A percentile compares a stretch with the other conserved stretches of the same genome.
Conservation (phyloP, 179 eudicot species). For the Spergularia azorica region DNA sequence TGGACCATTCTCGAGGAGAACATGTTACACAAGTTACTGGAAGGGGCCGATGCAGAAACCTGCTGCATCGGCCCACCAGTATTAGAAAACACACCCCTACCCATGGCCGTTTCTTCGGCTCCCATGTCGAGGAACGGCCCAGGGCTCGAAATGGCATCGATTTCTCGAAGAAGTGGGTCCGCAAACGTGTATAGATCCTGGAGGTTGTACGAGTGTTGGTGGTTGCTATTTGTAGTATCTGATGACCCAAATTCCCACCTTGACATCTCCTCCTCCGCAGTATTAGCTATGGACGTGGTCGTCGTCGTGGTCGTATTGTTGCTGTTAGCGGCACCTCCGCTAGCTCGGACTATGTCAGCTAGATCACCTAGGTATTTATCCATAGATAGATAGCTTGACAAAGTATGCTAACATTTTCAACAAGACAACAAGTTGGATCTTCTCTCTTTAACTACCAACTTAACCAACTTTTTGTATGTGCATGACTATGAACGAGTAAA, state of each 20-base stretch:
- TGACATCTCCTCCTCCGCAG: conserved; percentile 10
- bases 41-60: background rate
- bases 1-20: conserved; percentile 60
- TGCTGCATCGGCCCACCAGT: conserved; percentile 4
- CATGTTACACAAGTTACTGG: conserved; percentile 11
- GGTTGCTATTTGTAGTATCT: background rate
- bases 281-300: background rate
- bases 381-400: conserved; percentile 20
- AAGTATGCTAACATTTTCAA: background rate
- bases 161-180: conserved; percentile 52
- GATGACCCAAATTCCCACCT: conserved; percentile 16
- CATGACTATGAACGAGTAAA: background rate
- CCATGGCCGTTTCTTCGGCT: background rate
- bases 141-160: conserved; percentile 21
- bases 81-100: background rate
- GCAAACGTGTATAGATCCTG: conserved; percentile 60
- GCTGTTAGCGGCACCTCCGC: conserved; percentile 16
- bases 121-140: conserved; percentile 14
- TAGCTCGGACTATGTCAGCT: conserved; percentile 67
- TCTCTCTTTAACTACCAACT: background rate
- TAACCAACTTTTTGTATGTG: background rate
- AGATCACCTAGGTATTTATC: conserved; percentile 72
- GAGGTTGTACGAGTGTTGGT: background rate
- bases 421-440: no score
- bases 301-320: conserved; percentile 13